These are phyloP conservation scores for Triticum urartu DNA, from an alignment of 176 grass and related monocot genomes.

Conservation along the genomic window DNA sequence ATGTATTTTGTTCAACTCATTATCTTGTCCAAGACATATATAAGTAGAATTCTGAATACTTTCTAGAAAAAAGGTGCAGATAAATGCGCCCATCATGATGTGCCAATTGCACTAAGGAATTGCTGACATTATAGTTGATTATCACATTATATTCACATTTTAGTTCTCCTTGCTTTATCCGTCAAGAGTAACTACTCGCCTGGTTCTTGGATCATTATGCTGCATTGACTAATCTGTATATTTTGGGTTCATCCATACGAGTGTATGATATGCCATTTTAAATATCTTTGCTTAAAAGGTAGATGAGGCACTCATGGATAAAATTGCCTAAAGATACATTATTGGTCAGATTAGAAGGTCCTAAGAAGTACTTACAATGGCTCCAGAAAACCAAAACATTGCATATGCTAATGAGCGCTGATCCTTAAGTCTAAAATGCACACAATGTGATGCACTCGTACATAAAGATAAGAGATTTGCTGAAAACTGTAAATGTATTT, in stretches of 20 bases:
- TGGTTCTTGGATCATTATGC: slow-evolving; percentile 9
- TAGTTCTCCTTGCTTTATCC: slow-evolving; percentile 8
- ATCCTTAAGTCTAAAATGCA: slow-evolving; percentile 6
- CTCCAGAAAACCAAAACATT: not conserved
- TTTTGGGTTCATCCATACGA: not conserved
- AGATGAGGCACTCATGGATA: not conserved
- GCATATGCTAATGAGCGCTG: not conserved
- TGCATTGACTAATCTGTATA: not conserved
- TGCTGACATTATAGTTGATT: not conserved
- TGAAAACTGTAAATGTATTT: not conserved
- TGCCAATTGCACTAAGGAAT: slow-evolving; percentile 11
- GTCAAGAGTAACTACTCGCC: slow-evolving; percentile 1
- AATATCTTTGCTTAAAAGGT: not conserved
- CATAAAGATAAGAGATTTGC: not conserved
- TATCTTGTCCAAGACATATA: slow-evolving; percentile 7
- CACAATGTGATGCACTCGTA: not conserved
- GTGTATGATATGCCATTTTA: not conserved
- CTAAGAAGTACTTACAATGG: not conserved
- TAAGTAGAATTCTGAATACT: not conserved
- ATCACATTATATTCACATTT: slow-evolving; percentile 1
- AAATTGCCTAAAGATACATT: slow-evolving; percentile 9
- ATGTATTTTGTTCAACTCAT: slow-evolving; percentile 53
- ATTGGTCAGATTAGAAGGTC: not conserved
- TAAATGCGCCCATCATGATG: not conserved
- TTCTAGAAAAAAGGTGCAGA: not conserved